Base-by-base conservation (phyloP, 2,329 filamentous ascomycete species). In the Daldinia sp. region DNA sequence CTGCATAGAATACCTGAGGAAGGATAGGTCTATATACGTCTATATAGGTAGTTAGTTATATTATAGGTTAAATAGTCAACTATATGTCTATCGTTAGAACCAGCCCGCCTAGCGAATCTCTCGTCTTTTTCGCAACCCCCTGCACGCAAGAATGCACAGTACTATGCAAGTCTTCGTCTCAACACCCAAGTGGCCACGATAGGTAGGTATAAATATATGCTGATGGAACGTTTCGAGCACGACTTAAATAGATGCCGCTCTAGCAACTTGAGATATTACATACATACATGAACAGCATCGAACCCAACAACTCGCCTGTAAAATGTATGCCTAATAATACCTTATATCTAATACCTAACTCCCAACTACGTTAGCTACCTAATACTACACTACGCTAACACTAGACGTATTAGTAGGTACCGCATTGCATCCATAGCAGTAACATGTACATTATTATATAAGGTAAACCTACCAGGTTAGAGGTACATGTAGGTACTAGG, bases 201-300 rank as follows among this genome's bases (percentile, higher is more conserved):
- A n/a, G n/a, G n/a, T 48, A 48, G 10, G 7, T 50, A 44, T 44
- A 44, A 10, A 10, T 42, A 48, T 28, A 28, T 33, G 15, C 4
- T n/a, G 26, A 50, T 50, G 46, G 15, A 50, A 50, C 46, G 26
- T 50, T 50, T 50, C 15, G 6, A 50, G 46, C 46, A 51, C 46
- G 46, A 51, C 46, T 51, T 51, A 51, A 51, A 51, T 33, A 51
- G 28, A 26, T 51, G 46, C 46, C 46, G 46, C 46, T 51, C 46
- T 30, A 51, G 28, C 46, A 50, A 30, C 15, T 50, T 26, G 13
- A 30, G 46, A 50, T 50, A 50, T 50, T 50, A 50, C 46, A 33
- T 50, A 50, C 46, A 33, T 50, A 50, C 46, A 50, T 50, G 3
- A 50, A 50, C 26, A 50, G 26, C 15, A 50, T n/a, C 26, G 46